Evolutionary conservation across 164 flowering plant genomes (phyloP), one percentile per base, ranked within the genome.

Genomic region (Aristolochia contorta): DNA sequence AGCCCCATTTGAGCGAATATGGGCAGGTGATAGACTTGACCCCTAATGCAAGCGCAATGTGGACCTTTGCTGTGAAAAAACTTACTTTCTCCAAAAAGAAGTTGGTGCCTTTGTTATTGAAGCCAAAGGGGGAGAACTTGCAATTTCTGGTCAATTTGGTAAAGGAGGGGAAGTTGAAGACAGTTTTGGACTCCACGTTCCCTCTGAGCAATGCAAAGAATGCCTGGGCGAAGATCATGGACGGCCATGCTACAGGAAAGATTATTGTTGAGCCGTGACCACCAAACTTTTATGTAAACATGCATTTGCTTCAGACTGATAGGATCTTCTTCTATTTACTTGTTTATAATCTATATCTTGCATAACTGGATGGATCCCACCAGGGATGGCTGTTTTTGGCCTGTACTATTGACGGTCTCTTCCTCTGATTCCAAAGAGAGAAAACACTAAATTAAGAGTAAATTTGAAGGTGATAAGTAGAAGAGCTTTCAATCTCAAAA

Each of bases 21-120:
- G 86, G 86, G 53, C 77, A 74, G 70, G 86, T 82, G 19, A 69
- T 82, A 12, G 81, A 79, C 70, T 16, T 65, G 2, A 75, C 81
- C 59, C 83, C 85, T n/a, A 47, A 48, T 3, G 55, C 71, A 0
- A 57, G 64, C 23, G 64, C 82, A n/a, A 4, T 79, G 57, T 2
- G 55, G 66, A 79, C 77, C 15, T 79, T 63, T 52, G 79, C 76
- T 7, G 3, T 63, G 48, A 72, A 77, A 72, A 79, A 72, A 64
- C 73, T 82, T 43, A 82, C 79, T 33, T 71, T 82, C 60, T 76
- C 83, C 3, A 79, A 78, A 70, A 77, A 82, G 77, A 67, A 62
- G 69, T 58, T 82, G 63, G 76, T 74, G 67, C 83, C 86, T 6
- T 52, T 79, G 56, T 0, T 75, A 0, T 0, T 70, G 59, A 33